Base-by-base conservation (phyloP, 2,329 filamentous ascomycete genomes). In the Sporothrix brunneoviolacea region DNA sequence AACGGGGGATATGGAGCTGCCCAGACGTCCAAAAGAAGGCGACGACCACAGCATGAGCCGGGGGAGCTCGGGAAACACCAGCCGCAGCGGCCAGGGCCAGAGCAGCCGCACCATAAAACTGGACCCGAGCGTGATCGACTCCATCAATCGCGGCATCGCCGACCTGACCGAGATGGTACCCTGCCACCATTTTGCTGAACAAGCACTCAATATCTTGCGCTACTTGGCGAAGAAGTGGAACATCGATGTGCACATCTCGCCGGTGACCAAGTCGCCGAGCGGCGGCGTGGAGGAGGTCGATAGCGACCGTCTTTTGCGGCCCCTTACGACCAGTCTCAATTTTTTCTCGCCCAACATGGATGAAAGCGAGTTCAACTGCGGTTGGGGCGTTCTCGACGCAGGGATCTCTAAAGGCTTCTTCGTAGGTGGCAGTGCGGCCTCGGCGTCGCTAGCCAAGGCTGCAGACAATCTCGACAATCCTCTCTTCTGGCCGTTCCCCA, bases 81-180 rank as follows among this genome's bases (percentile, higher is more conserved):
- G 18, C 28, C 40, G 22, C 24, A 37, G 16, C 15, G 7, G 24
- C 18, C 32, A n/a, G 15, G 47, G 42, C 18, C 28, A 27, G 9
- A 18, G 13, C 7, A 18, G 21, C 10, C 40, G 19, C n/a, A 16
- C n/a, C 2, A 32, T 33, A 21, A 33, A 32, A 52, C 58, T 69
- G 8, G 67, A 71, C 45, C 63, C 71, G 1, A 66, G 61, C 9
- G 72, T 74, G 2, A 61, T 67, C 3, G 68, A 72, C 28, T 65
- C 71, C 1, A 69, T 83, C 30, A 69, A 65, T 9, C 75, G 77
- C 49, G 77, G 78, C 12, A 78, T 83, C 30, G 64, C 72, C 2
- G 76, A 82, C 54, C 65, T 83, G 15, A 73, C 73, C 1, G 77
- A 82, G 57, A 83, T 83, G 80, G 73, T 75, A 0, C 74, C 74